Base-by-base conservation (phyloP, 352 stramenopile genomes). In the Pythium volutum region DNA sequence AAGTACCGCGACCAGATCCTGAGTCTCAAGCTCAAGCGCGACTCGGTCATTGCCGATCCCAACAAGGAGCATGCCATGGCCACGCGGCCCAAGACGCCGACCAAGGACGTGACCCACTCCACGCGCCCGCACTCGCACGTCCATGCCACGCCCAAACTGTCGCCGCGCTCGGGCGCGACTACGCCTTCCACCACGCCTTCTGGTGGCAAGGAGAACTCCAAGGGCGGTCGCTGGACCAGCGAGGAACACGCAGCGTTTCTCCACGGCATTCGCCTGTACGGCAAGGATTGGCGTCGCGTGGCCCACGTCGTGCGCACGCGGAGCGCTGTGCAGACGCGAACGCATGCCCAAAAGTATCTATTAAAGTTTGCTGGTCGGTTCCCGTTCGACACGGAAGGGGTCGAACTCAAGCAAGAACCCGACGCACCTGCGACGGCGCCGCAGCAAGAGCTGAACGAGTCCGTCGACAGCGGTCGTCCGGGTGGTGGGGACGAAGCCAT, bases 341-440 rank as follows among this genome's bases (percentile, higher is more conserved):
- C 87, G 33, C 87, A 96, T 64, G 87, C 87, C 47, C 87, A 96
- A 71, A 96, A 96, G 68, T 96, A 96, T 89, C 92, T 96, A 84
- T 89, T 93, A 70, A 96, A 96, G 77, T 91, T 95, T 76, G 81
- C 84, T 64, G 84, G 84, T 43, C 79, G 79, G 22, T 90, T 89
- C 59, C 80, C 80, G 3, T 90, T 92, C 50, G 83, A 92, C n/a
- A 48, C 75, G 4, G 55, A 75, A 4, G 52, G 53, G 2, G 16
- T 64, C 14, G 57, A 64, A 2, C 18, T 64, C 18, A 66, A 63
- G 55, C 16, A 54, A 38, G 45, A 63, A 18, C 31, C 42, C 11
- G 36, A 49, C 10, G 12, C 31, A 7, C 4, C 23, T 38, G 27
- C 18, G 25, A 39, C 25, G 14, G 9, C 3, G 16, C 36, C 16